Evolutionary conservation across 441 rosid species (phyloP).

Genomic region (Melastoma candidum): DNA sequence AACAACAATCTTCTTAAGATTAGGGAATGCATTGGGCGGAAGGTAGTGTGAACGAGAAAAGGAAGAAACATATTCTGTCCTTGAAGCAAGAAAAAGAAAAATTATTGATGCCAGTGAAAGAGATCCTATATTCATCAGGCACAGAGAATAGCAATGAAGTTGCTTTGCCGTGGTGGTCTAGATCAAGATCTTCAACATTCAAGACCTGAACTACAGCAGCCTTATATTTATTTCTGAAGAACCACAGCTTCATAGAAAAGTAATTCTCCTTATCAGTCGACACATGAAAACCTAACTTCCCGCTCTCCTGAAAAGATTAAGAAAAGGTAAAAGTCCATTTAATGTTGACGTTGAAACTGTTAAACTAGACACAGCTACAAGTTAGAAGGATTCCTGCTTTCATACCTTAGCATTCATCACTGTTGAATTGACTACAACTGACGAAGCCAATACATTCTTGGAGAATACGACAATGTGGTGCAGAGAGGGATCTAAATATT

Average conservation of each 20-base stretch:
- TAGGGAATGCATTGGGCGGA: slow-evolving; percentile 64
- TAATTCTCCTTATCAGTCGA: slow-evolving; percentile 78
- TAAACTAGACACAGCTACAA: too few relatives aligned
- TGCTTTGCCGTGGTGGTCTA: slow-evolving; percentile 34
- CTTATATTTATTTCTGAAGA: slow-evolving; percentile 45
- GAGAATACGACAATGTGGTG: slow-evolving; percentile 75
- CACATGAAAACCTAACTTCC: slow-evolving; percentile 74
- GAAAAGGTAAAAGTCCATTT: slow-evolving; percentile 1
- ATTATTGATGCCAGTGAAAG: slow-evolving; percentile 34
- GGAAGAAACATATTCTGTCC: slow-evolving; percentile 57
- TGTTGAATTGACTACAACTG: slow-evolving; percentile 91
- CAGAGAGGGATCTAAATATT: slow-evolving; percentile 53
- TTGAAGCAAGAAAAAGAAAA: slow-evolving; percentile 26
- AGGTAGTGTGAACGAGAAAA: slow-evolving; percentile 76
- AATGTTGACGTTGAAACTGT: too few relatives aligned
- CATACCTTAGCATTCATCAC: slow-evolving; percentile 56
- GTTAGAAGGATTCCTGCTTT: not conserved
- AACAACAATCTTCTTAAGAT: slow-evolving; percentile 49
- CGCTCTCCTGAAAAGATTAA: slow-evolving; percentile 63
- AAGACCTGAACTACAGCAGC: slow-evolving; percentile 58
- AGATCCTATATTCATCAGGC: slow-evolving; percentile 79
- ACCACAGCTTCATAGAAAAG: slow-evolving; percentile 84
- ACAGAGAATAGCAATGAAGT: slow-evolving; percentile 35
- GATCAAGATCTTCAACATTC: slow-evolving; percentile 52
- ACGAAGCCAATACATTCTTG: slow-evolving; percentile 67